Evolutionary conservation across 208 protist genomes (phyloP).

Genomic region (Leishmania turanica): DNA sequence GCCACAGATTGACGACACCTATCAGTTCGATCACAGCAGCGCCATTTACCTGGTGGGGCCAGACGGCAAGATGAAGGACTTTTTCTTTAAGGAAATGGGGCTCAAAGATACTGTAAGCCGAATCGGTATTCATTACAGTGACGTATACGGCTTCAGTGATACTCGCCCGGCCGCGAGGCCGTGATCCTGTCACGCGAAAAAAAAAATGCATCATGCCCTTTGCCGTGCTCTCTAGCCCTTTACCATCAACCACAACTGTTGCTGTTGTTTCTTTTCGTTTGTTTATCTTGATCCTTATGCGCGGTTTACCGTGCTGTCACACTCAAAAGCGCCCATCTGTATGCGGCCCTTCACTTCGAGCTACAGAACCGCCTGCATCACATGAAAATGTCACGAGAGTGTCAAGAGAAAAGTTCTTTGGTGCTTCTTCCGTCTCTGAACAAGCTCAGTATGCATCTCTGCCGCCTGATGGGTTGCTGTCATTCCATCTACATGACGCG

Average conservation of each 20-base stretch:
- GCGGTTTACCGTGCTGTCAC: not conserved
- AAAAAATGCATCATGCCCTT: not conserved
- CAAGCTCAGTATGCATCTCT: not conserved
- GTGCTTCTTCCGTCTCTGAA: not conserved
- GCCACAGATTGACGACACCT: constrained; percentile 70
- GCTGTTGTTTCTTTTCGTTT: constrained; percentile 16
- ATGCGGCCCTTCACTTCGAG: not conserved
- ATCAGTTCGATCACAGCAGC: constrained; percentile 89
- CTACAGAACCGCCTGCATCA: not conserved
- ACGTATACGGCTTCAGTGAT: constrained; percentile 83
- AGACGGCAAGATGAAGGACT: constrained; percentile 90
- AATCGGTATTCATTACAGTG: constrained; percentile 65
- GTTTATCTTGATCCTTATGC: not conserved
- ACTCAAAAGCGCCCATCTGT: not conserved
- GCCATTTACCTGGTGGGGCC: constrained; percentile 85
- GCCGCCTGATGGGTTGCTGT: not conserved
- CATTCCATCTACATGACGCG: not conserved
- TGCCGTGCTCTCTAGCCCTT: not conserved
- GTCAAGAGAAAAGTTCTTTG: not conserved
- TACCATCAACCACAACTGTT: not conserved
- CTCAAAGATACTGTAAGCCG: constrained; percentile 56
- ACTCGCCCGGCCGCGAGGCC: constrained; percentile 15
- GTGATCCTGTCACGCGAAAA: not conserved
- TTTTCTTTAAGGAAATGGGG: constrained; percentile 90
- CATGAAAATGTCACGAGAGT: not conserved